Evolutionary conservation across 2,329 filamentous ascomycete genomes (phyloP).

Genomic region (Whalleya microplaca): DNA sequence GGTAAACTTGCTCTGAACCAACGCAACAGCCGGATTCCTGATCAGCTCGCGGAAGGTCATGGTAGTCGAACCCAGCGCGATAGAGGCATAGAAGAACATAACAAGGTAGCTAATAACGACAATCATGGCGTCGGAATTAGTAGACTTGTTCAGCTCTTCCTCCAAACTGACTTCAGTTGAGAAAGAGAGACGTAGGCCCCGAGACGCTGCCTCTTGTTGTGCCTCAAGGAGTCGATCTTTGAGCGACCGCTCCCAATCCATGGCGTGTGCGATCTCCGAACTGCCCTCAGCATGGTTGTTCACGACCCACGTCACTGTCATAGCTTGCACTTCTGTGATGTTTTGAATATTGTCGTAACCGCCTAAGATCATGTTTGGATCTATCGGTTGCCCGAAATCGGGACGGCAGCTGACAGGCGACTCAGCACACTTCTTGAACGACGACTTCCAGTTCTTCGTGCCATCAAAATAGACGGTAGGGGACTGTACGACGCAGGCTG

Average conservation of each 20-base stretch:
- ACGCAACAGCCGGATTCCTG: conserved; percentile 77
- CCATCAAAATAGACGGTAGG: conserved; percentile 85
- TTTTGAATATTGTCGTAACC: conserved; percentile 70
- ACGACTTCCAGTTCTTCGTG: conserved; percentile 70
- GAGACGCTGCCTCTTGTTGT: conserved; percentile 75
- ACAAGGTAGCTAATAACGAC: conserved; percentile 95
- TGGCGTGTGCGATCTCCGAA: conserved; percentile 69
- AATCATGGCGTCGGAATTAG: conserved; percentile 97
- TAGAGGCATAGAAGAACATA: conserved; percentile 97
- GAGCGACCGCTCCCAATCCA: conserved; percentile 87
- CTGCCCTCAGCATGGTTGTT: conserved; percentile 81
- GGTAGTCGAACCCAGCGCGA: conserved; percentile 88
- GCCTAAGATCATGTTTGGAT: conserved; percentile 83
- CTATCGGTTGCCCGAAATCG: conserved; percentile 85
- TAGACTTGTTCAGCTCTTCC: conserved; percentile 95
- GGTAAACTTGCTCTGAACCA: conserved; percentile 96
- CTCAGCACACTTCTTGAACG: conserved; percentile 73
- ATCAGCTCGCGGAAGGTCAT: conserved; percentile 77
- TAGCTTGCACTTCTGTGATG: conserved; percentile 73
- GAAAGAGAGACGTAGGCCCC: conserved; percentile 88
- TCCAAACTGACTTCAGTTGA: conserved; percentile 94
- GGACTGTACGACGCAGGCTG: conserved; percentile 91
- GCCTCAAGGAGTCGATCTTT: conserved; percentile 75
- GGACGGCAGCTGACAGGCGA: conserved; percentile 86
- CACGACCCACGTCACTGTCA: conserved; percentile 94